A percentile compares a stretch with the other conserved stretches of the same genome.
Evolutionary conservation across 371 early-diverging fungal genomes (phyloP).

Genomic region (Lichtheimia ramosa): DNA sequence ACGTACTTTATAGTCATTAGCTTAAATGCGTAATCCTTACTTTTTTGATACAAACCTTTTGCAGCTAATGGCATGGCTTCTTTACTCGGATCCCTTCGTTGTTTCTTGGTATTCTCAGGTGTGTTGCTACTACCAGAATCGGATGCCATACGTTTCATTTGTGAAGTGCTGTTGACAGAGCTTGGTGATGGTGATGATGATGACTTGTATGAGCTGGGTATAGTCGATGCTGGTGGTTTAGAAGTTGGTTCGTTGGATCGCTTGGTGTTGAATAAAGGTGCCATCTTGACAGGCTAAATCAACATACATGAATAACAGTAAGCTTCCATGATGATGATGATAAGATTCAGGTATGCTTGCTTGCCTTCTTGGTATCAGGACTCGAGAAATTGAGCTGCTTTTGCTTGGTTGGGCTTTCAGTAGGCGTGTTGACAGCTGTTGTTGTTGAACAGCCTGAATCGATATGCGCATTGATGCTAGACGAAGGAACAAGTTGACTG

Average conservation of each 20-base stretch:
- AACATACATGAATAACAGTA: neutral
- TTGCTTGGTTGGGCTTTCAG: constrained; percentile 7
- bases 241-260: neutral
- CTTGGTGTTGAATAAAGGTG: constrained; percentile 2
- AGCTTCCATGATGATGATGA: neutral
- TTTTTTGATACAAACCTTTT: constrained; percentile 21
- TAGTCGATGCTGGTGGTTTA: neutral
- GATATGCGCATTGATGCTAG: constrained; percentile 35
- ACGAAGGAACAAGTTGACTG: constrained; percentile 13
- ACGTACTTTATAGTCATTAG: constrained; percentile 42
- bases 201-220: neutral
- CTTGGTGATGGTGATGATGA: neutral
- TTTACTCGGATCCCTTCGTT: constrained; percentile 9
- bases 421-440: constrained; percentile 2
- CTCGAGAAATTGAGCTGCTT: constrained; percentile 1
- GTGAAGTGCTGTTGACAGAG: neutral
- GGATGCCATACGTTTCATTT: neutral
- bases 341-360: neutral
- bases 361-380: neutral
- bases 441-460: constrained; percentile 27
- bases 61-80: constrained; percentile 53
- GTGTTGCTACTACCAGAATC: neutral
- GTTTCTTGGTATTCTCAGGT: constrained; percentile 15
- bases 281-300: constrained; percentile 3
- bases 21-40: neutral